phyloP scores from a whole-genome alignment of 2,329 filamentous ascomycete species.

The Arthrobotrys musiformis region DNA sequence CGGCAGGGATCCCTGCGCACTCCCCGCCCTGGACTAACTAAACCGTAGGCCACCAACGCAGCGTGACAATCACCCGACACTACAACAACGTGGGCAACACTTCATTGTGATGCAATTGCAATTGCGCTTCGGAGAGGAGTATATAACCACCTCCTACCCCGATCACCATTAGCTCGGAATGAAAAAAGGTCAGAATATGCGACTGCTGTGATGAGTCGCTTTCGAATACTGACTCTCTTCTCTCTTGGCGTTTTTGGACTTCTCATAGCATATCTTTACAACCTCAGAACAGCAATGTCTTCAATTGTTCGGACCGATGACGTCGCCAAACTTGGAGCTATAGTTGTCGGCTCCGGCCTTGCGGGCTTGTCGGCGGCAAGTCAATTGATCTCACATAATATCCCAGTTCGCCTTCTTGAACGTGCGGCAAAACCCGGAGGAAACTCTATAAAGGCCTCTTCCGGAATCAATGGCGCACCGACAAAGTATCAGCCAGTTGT shows the following conservation, averaged over 20 bases:
- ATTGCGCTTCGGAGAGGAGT: background rate
- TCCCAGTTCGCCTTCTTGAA: constrained; percentile 71
- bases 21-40: background rate
- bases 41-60: background rate
- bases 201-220: constrained; percentile 18
- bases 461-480: constrained; percentile 73
- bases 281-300: constrained; percentile 21
- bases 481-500: constrained; percentile 68
- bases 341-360: constrained; percentile 74
- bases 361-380: constrained; percentile 72
- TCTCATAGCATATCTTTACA: constrained; percentile 19
- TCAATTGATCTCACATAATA: constrained; percentile 67
- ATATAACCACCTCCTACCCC: background rate
- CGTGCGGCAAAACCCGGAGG: constrained; percentile 71
- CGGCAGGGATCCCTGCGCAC: background rate
- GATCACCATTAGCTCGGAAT: background rate
- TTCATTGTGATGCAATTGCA: background rate
- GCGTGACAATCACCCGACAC: constrained; percentile 5
- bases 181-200: constrained; percentile 15
- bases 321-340: constrained; percentile 62
- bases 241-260: constrained; percentile 16
- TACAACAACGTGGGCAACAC: constrained; percentile 14
- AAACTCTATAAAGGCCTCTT: constrained; percentile 75
- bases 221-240: constrained; percentile 21
- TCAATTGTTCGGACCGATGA: constrained; percentile 10